A percentile compares a stretch with the other conserved stretches of the same genome.
Conservation (phyloP, 2,329 filamentous ascomycete species). For the Clonostachys sp. region DNA sequence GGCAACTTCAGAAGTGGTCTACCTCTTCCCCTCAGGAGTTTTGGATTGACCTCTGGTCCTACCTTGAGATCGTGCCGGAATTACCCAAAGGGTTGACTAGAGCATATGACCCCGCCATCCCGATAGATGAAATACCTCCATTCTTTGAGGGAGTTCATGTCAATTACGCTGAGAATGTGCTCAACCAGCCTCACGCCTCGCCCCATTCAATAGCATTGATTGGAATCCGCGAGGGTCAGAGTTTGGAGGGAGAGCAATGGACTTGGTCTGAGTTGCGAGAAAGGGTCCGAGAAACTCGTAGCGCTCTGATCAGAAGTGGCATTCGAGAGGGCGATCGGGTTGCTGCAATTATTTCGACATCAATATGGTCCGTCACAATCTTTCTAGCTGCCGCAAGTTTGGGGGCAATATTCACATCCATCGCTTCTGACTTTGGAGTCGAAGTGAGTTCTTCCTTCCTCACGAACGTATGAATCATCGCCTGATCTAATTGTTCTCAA, state of each 20-base stretch:
- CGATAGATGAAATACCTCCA: background rate
- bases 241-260: background rate
- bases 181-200: background rate
- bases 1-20: background rate
- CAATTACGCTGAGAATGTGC: slow-evolving; percentile 2
- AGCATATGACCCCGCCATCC: background rate
- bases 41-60: background rate
- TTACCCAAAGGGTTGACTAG: background rate
- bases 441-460: background rate
- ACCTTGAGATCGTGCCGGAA: background rate
- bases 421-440: background rate
- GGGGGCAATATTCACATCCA: slow-evolving; percentile 1
- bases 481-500: background rate
- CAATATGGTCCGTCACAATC: background rate
- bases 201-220: background rate
- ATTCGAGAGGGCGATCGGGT: background rate
- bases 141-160: background rate
- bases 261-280: background rate
- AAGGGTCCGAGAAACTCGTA: background rate
- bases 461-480: no score
- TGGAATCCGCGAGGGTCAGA: background rate
- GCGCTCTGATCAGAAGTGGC: background rate
- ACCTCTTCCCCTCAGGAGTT: background rate
- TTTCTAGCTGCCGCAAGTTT: background rate
- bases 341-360: background rate